A percentile compares a stretch with the other conserved stretches of the same genome.
Evolutionary conservation across 768 basidiomycete genomes (phyloP).

Genomic region (Kwoniella europaea): DNA sequence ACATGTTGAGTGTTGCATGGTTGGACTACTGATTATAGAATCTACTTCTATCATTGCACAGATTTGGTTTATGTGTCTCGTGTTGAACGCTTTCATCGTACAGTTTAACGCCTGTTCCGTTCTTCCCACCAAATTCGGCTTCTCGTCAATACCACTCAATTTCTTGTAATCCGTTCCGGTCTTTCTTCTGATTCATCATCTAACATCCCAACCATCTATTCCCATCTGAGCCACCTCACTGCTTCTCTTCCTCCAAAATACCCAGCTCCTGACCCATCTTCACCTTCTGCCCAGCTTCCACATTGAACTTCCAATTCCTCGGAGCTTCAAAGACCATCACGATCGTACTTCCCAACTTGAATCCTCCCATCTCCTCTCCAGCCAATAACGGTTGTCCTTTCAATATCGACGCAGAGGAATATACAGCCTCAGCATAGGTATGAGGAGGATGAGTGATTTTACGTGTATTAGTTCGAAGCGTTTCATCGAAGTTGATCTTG

Average conservation of each 20-base stretch:
- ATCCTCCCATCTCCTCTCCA: constrained; percentile 97
- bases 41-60: constrained; percentile 5
- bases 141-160: background rate
- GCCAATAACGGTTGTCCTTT: constrained; percentile 83
- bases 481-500: constrained; percentile 91
- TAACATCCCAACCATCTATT: background rate
- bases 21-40: background rate
- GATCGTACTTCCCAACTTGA: constrained; percentile 91
- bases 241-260: constrained; percentile 45
- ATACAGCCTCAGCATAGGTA: constrained; percentile 89
- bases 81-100: constrained; percentile 4
- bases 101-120: background rate
- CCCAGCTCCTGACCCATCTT: constrained; percentile 84
- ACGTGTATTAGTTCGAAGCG: constrained; percentile 86
- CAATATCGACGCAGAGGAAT: constrained; percentile 81
- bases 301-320: constrained; percentile 73
- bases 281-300: constrained; percentile 79
- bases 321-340: constrained; percentile 98
- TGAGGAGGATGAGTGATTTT: constrained; percentile 69
- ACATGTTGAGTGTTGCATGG: constrained; percentile 17
- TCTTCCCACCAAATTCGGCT: background rate
- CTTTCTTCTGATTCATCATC: constrained; percentile 5
- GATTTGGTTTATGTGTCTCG: background rate
- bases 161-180: background rate
- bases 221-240: background rate